phyloP scores from a whole-genome alignment of 352 stramenopile species.

The Phytopythium oedochilum region DNA sequence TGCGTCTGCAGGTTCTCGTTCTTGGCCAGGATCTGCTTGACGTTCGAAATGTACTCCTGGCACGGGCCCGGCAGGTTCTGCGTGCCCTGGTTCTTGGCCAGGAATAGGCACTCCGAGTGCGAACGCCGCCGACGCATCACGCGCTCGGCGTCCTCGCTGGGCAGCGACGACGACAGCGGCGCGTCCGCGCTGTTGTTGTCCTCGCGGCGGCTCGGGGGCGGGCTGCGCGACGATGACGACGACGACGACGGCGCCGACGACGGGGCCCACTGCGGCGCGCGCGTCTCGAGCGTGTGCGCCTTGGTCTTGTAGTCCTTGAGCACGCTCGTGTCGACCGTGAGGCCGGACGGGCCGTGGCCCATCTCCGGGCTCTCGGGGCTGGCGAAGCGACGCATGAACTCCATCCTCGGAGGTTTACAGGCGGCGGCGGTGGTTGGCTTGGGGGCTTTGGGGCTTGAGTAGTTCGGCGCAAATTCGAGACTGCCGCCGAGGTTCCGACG shows the following conservation, averaged over 20 bases:
- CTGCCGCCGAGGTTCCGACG: constrained; percentile 14
- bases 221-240: constrained; percentile 2
- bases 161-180: constrained; percentile 22
- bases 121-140: constrained; percentile 52
- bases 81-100: constrained; percentile 51
- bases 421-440: not conserved
- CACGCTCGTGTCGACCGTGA: constrained; percentile 50
- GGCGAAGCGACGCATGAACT: constrained; percentile 33
- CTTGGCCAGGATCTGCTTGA: constrained; percentile 81
- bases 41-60: constrained; percentile 81
- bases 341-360: constrained; percentile 8
- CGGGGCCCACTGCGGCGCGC: constrained; percentile 19
- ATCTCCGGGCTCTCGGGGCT: constrained; percentile 7
- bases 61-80: constrained; percentile 63
- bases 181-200: not conserved
- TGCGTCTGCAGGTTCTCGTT: constrained; percentile 37
- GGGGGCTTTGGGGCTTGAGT: constrained; percentile 8
- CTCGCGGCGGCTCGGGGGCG: not conserved
- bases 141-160: constrained; percentile 21
- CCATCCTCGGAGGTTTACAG: constrained; percentile 14
- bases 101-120: constrained; percentile 77
- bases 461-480: constrained; percentile 26
- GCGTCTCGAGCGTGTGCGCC: constrained; percentile 13
- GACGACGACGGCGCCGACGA: constrained; percentile 8
- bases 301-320: constrained; percentile 21